phyloP scores from a whole-genome alignment of 2,329 filamentous ascomycete genomes.

The Apiospora rasikravindrae region DNA sequence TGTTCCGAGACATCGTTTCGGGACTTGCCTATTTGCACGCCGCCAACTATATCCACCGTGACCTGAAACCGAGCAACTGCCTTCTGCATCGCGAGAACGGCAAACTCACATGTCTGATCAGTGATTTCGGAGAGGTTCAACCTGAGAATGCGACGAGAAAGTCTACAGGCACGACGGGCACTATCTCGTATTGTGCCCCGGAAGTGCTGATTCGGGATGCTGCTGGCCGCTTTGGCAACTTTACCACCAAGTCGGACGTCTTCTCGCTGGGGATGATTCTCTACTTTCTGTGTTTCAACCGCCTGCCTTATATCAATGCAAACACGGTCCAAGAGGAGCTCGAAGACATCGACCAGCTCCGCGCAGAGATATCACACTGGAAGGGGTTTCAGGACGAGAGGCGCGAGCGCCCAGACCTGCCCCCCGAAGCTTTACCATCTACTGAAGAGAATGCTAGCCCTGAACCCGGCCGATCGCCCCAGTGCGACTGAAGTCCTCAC shows the following conservation, averaged over 20 bases:
- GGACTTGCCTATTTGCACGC: conserved; percentile 88
- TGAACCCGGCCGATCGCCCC: conserved; percentile 78
- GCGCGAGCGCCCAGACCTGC: conserved; percentile 78
- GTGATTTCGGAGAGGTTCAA: conserved; percentile 97
- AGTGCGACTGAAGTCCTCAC: conserved; percentile 84
- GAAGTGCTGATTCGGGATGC: conserved; percentile 80
- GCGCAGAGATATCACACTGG: conserved; percentile 87
- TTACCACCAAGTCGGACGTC: conserved; percentile 97
- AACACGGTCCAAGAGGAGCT: conserved; percentile 89
- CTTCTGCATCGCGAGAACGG: conserved; percentile 78
- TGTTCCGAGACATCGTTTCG: conserved; percentile 94
- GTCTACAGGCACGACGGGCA: conserved; percentile 92
- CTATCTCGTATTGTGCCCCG: conserved; percentile 95
- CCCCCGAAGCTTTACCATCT: conserved; percentile 82
- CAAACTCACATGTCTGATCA: conserved; percentile 82
- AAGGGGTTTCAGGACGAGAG: conserved; percentile 82
- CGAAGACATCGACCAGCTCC: conserved; percentile 85
- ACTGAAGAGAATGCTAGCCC: conserved; percentile 78
- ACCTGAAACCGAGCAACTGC: conserved; percentile 96
- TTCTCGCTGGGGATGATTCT: conserved; percentile 98
- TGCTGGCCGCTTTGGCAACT: conserved; percentile 82
- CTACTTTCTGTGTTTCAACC: conserved; percentile 95
- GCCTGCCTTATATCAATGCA: conserved; percentile 82
- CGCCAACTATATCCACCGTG: conserved; percentile 93
- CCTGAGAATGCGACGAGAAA: conserved; percentile 79